These are phyloP conservation scores for Leptomonas pyrrhocoris DNA, from an alignment of 208 protist genomes.

Conservation along the genomic window DNA sequence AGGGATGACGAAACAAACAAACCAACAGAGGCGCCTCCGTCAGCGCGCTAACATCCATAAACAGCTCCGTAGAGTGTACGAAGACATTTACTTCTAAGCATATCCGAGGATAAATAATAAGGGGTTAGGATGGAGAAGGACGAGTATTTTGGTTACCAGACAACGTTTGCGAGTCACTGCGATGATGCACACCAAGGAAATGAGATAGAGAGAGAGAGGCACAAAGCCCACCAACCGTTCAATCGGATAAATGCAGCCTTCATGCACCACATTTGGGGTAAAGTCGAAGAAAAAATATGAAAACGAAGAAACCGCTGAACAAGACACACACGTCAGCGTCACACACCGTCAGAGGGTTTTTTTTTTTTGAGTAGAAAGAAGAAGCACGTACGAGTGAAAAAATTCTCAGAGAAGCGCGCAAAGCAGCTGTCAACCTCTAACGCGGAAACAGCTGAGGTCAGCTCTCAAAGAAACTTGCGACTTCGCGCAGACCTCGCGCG, in stretches of 20 bases:
- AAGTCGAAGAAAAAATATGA: background rate
- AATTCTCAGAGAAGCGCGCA: too few species aligned
- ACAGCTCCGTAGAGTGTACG: background rate
- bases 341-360: too few species aligned
- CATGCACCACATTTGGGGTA: background rate
- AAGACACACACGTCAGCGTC: too few species aligned
- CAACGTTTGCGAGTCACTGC: background rate
- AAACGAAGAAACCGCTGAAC: background rate
- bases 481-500: too few species aligned
- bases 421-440: too few species aligned
- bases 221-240: background rate
- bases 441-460: too few species aligned
- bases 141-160: background rate
- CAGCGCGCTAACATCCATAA: constrained; percentile 15
- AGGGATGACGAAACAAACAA: background rate
- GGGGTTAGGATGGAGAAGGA: background rate
- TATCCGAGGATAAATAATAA: constrained; percentile 10
- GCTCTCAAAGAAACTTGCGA: too few species aligned
- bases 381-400: too few species aligned
- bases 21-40: background rate
- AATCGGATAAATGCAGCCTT: background rate
- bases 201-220: background rate
- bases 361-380: too few species aligned
- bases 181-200: background rate
- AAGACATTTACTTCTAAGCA: constrained; percentile 9